These are phyloP conservation scores for Hypomontagnella monticulosa DNA, from an alignment of 495 filamentous ascomycete genomes.

Conservation along the genomic window DNA sequence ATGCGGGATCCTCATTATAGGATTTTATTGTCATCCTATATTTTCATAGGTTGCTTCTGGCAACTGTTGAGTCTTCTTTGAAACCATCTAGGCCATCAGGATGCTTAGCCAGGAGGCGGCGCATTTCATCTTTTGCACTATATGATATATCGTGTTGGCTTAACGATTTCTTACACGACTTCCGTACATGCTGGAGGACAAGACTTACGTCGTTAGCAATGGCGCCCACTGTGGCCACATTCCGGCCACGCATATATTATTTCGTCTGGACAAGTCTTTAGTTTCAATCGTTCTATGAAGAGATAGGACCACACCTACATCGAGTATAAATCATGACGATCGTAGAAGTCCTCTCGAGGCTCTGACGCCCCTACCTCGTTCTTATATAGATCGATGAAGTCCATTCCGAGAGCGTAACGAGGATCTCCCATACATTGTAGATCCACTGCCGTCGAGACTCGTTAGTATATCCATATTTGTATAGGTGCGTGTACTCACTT, in stretches of 20 bases:
- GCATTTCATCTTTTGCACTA: constrained; percentile 19
- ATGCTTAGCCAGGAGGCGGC: constrained; percentile 2
- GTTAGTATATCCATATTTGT: neutral
- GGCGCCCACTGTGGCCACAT: constrained; percentile 19
- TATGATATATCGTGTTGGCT: neutral
- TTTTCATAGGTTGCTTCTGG: neutral
- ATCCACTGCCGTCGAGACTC: neutral
- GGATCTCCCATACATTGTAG: constrained; percentile 29
- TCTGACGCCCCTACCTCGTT: constrained; percentile 26
- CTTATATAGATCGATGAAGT: constrained; percentile 24
- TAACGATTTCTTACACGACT: neutral
- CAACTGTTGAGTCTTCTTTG: neutral
- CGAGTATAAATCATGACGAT: constrained; percentile 35
- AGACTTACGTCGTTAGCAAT: constrained; percentile 5
- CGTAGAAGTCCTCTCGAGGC: constrained; percentile 34
- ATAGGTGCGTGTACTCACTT: constrained; percentile 21
- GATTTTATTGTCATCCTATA: neutral
- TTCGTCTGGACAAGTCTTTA: constrained; percentile 4
- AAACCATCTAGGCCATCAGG: neutral
- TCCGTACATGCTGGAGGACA: no score
- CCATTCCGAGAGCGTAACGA: constrained; percentile 20
- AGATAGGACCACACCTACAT: constrained; percentile 7
- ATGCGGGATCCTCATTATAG: neutral
- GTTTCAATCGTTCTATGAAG: neutral
- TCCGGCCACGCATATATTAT: constrained; percentile 23